Percentiles rank a stretch among this genome's conserved stretches.
Conservation (phyloP, 768 basidiomycete species). For the Trichaptum fuscoviolaceum region DNA sequence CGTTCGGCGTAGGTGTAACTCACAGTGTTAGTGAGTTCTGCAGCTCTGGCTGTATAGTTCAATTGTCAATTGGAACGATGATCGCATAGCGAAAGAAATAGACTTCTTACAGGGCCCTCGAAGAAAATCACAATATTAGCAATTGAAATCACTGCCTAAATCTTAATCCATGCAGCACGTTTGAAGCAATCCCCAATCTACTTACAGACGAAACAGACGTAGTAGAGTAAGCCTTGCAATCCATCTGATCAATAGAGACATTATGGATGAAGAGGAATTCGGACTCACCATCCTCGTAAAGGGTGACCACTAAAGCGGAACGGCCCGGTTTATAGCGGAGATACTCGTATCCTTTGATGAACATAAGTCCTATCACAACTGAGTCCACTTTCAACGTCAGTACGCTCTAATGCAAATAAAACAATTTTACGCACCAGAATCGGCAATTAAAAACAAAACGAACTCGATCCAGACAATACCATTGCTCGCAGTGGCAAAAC, state of each 20-base stretch:
- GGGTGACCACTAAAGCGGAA: neutral
- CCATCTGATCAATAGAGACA: neutral
- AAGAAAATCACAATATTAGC: neutral
- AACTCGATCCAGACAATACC: neutral
- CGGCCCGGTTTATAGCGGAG: neutral
- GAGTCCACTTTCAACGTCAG: neutral
- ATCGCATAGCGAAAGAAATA: neutral
- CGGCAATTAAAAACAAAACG: neutral
- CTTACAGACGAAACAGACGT: neutral
- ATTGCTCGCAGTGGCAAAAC: neutral
- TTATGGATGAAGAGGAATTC: neutral
- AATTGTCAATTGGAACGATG: neutral
- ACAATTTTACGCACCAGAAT: neutral
- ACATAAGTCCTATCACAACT: neutral
- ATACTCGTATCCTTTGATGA: neutral
- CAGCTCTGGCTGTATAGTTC: neutral
- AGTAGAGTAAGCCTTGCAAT: neutral
- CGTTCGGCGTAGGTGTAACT: neutral
- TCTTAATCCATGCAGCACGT: neutral
- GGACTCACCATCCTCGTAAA: neutral
- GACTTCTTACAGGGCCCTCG: neutral
- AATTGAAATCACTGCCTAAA: neutral
- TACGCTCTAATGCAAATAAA: neutral
- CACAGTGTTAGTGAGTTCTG: neutral
- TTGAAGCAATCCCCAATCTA: neutral